Evolutionary conservation across 108 stramenopile genomes (phyloP).

Genomic region (Fragilaria radians): DNA sequence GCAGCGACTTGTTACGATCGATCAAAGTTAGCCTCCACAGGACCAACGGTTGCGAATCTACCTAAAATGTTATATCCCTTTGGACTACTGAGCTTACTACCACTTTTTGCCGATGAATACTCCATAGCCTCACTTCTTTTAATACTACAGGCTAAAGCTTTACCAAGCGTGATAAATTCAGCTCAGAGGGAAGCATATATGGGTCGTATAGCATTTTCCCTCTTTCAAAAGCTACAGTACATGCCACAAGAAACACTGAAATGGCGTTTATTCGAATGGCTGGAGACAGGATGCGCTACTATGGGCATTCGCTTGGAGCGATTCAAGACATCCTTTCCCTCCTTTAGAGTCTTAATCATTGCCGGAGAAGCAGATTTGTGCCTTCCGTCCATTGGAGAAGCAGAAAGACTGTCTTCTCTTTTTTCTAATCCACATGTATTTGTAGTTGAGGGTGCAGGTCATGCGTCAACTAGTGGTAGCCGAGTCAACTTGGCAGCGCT

Average conservation of each 20-base stretch:
- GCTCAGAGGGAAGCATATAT: constrained; percentile 72
- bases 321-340: constrained; percentile 13
- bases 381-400: constrained; percentile 71
- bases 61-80: constrained; percentile 36
- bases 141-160: constrained; percentile 61
- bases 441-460: constrained; percentile 73
- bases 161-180: constrained; percentile 73
- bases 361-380: constrained; percentile 74
- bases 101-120: constrained; percentile 66
- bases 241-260: constrained; percentile 71
- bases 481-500: constrained; percentile 57
- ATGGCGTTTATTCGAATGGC: constrained; percentile 75
- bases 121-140: constrained; percentile 51
- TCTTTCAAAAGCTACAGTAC: constrained; percentile 51
- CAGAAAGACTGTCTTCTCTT: constrained; percentile 45
- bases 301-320: constrained; percentile 25
- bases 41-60: constrained; percentile 55
- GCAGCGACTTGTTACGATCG: constrained; percentile 78
- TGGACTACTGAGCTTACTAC: constrained; percentile 43
- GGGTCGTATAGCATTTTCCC: constrained; percentile 74
- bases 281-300: constrained; percentile 43
- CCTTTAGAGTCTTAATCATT: constrained; percentile 60
- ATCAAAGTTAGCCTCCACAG: constrained; percentile 53
- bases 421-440: constrained; percentile 39
- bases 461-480: constrained; percentile 80